Percentiles rank a stretch among this genome's conserved stretches.
phyloP scores from a whole-genome alignment of 2,329 filamentous ascomycete species.

The Pseudocercospora macadamiae region DNA sequence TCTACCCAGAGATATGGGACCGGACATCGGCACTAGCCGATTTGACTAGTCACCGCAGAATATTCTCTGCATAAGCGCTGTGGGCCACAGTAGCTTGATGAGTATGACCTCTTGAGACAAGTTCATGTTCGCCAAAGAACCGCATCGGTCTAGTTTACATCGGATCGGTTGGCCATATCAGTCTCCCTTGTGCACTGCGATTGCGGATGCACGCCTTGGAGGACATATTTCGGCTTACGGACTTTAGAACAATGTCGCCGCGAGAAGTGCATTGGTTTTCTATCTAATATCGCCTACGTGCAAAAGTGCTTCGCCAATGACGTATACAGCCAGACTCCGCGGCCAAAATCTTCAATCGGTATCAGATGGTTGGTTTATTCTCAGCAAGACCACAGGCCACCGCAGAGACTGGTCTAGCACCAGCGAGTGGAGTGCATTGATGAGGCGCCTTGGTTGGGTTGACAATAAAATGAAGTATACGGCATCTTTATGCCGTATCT shows the following conservation, averaged over 20 bases:
- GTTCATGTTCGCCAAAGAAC: too few species aligned
- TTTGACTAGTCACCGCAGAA: neutral
- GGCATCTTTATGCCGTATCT: too few species aligned
- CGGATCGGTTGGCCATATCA: too few species aligned
- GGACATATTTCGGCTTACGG: neutral
- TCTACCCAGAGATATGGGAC: neutral
- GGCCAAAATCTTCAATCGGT: constrained; percentile 1
- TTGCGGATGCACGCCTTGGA: neutral
- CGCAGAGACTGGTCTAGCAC: neutral
- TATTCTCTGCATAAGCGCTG: constrained; percentile 1
- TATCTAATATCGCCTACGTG: neutral
- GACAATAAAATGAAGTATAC: neutral
- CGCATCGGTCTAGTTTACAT: neutral
- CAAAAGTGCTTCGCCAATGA: neutral
- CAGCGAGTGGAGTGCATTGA: neutral
- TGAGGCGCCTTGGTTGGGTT: neutral
- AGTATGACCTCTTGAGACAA: neutral
- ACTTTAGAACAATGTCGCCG: neutral
- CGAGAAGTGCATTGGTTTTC: neutral
- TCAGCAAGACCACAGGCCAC: neutral
- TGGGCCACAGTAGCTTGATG: neutral
- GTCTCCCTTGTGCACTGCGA: neutral
- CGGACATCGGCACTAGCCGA: neutral
- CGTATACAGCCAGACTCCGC: neutral
- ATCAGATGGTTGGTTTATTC: constrained; percentile 6